Base-by-base conservation (phyloP, 257 asterid genomes). In the Agastache rugosa region DNA sequence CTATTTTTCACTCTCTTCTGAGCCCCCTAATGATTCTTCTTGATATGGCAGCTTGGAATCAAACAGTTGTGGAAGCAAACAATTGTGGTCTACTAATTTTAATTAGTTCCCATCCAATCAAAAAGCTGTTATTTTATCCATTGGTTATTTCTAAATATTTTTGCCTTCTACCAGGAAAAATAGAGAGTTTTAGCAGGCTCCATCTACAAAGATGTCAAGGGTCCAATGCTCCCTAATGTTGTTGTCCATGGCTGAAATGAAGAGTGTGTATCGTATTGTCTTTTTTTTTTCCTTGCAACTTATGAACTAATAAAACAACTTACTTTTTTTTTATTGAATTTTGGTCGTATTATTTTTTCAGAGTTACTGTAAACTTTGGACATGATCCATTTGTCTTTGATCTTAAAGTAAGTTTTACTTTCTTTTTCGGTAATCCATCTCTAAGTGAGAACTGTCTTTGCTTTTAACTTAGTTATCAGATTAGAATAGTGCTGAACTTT, bases 211-310 rank as follows among this genome's bases (percentile, higher is more conserved):
- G 99, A 95, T 66, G 86, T 92, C 80, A 89, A 87, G 79, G 96
- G 93, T 79, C 90, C 92, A 42, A 72, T 92, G 75, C 87, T 78
- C 82, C 98, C 99, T 17, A 95, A 98, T 9, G 88, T 95, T 73
- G 89, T 97, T 42, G 99, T 95, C 74, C 98, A 92, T 80, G 90
- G 99, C 90, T 97, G 84, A 79, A 80, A 85, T 86, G 99, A 95
- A 83, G 97, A 88, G 99, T 95, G 92, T 77, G 98, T 82, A 71
- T 67, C 73, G 58, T 44, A n/a, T 35, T 55, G 67, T 23, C 59
- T 44, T 67, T 27, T 71, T 73, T 54, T 54, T n/a, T n/a, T n/a
- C n/a, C 75, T 69, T 72, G 58, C 48, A 22, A 23, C 64, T 44
- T 35, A 69, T 60, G 74, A 69, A 41, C 50, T 58, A 59, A 12